Percentiles rank a stretch among this genome's conserved stretches.
Evolutionary conservation across 495 filamentous ascomycete genomes (phyloP).

Genomic region (Sordaria brevicollis): DNA sequence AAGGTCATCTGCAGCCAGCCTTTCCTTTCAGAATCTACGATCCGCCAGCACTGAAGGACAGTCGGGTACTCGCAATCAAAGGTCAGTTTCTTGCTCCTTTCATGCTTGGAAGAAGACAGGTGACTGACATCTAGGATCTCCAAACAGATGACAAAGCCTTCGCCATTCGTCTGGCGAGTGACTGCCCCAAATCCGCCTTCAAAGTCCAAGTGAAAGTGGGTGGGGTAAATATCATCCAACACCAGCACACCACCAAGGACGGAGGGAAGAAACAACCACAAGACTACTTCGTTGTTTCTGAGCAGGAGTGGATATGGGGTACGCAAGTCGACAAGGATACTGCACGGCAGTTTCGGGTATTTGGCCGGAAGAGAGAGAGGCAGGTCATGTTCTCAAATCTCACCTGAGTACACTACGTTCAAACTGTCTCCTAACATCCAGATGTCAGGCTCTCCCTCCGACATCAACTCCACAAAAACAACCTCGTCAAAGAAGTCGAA

Average conservation of each 20-base stretch:
- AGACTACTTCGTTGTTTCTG: neutral
- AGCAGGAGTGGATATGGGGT: neutral
- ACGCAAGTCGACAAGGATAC: neutral
- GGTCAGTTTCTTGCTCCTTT: neutral
- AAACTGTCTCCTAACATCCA: neutral
- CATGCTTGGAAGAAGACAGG: neutral
- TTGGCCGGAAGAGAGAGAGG: neutral
- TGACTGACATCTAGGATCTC: neutral
- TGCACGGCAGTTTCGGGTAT: neutral
- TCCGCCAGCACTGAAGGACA: neutral
- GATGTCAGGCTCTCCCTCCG: neutral
- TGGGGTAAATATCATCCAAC: neutral
- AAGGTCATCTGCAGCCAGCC: neutral
- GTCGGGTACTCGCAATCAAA: neutral
- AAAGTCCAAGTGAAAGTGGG: neutral
- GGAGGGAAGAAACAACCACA: neutral
- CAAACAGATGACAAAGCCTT: neutral
- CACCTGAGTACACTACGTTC: neutral
- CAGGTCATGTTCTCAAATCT: too few relatives aligned
- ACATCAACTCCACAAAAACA: neutral
- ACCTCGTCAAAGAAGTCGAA: neutral
- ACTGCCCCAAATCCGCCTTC: neutral
- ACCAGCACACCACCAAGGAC: neutral
- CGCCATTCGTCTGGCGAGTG: neutral
- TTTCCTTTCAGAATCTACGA: neutral